Conservation (phyloP, 2,329 filamentous ascomycete genomes). For the Xylariaceae sp. region DNA sequence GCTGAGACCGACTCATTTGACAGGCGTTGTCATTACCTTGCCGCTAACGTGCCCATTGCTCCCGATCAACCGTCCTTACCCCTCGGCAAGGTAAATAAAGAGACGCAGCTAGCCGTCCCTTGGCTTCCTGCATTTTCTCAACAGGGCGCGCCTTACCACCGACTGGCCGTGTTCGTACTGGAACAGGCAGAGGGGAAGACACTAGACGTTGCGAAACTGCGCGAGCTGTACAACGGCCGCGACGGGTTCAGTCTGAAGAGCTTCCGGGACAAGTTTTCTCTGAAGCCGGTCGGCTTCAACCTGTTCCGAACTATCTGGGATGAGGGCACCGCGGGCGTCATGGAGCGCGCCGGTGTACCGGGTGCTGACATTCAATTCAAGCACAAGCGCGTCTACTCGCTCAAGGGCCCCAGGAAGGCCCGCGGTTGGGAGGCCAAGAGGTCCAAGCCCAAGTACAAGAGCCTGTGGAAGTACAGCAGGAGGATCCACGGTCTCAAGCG, state of each 20-base stretch:
- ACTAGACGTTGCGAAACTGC: conserved; percentile 64
- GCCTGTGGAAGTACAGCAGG: conserved; percentile 70
- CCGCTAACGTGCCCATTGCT: conserved; percentile 64
- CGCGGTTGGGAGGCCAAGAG: conserved; percentile 71
- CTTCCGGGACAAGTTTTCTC: conserved; percentile 71
- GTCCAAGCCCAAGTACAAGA: conserved; percentile 68
- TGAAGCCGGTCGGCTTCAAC: conserved; percentile 79
- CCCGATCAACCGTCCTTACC: conserved; percentile 65
- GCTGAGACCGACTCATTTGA: conserved; percentile 75
- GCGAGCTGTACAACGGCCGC: conserved; percentile 57
- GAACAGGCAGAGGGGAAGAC: conserved; percentile 71
- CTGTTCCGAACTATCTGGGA: conserved; percentile 93
- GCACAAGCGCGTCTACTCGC: conserved; percentile 73
- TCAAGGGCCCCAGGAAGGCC: conserved; percentile 66
- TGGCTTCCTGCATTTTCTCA: conserved; percentile 89
- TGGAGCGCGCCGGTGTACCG: conserved; percentile 76
- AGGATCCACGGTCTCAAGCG: conserved; percentile 50
- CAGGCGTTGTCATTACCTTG: conserved; percentile 86
- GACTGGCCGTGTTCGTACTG: conserved; percentile 81
- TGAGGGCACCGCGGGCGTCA: conserved; percentile 82
- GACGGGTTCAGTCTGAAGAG: conserved; percentile 77
- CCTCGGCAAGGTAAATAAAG: conserved; percentile 64
- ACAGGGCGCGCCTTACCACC: conserved; percentile 90
- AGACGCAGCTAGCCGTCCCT: conserved; percentile 72
- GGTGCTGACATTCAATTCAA: conserved; percentile 86